Evolutionary conservation across 2,329 filamentous ascomycete species (phyloP), one percentile per base, ranked within the genome.

Genomic region (Cercospora beticola): DNA sequence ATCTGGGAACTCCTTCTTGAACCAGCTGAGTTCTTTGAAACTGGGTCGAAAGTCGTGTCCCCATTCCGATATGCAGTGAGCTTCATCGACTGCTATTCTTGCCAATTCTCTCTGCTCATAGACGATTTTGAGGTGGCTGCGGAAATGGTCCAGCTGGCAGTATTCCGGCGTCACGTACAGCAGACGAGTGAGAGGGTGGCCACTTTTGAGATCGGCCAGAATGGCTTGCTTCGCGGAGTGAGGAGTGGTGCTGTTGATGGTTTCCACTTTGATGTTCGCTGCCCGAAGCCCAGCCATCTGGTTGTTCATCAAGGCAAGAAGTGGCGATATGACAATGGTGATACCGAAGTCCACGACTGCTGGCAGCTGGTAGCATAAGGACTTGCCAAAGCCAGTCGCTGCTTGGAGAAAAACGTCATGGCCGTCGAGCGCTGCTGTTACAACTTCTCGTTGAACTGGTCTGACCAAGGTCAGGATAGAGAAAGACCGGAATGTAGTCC

Each of bases 31-130:
- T 21, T 90, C 87, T 77, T 95, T 93, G 81, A 97, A 98, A 67
- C 93, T 92, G 40, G 90, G 92, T n/a, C 94, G 90, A 78, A 98
- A 98, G 79, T 98, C 94, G 78, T 98, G 94, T 1, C 94, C 94
- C 94, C 94, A 97, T 88, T 97, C 94, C 26, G 92, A 97, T 74
- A 98, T 97, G 52, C 94, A 98, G 79, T 98, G 94, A 2, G 94
- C 94, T 81, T 98, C 94, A 76, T 98, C 94, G 67, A 98, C 89
- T 59, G 92, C 94, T 71, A 98, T 88, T 14, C 94, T 88, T 9
- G 91, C 90, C n/a, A 98, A 86, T 80, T 97, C 92, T 67, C 87
- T 87, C 78, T 97, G 93, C 68, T 88, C 83, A 77, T 97, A 84
- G 14, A 97, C 90, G 4, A 91, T 83, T 69, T 87, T 86, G 8